Conservation (phyloP, 1,284 basidiomycete genomes). For the Ganoderma lingzhi region DNA sequence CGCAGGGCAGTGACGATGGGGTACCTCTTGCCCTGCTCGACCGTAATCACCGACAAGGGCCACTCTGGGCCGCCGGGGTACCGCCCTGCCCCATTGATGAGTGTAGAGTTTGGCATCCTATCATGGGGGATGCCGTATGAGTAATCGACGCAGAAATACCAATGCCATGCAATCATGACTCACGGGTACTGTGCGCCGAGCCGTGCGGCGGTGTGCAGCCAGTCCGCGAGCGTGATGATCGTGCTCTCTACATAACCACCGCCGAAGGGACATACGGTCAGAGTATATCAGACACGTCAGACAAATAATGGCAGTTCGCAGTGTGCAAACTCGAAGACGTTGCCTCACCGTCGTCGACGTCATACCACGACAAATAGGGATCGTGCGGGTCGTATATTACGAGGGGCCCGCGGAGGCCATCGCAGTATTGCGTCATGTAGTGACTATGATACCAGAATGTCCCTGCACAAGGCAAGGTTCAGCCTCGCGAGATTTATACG, state of each 20-base stretch:
- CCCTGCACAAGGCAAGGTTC: conserved; percentile 20
- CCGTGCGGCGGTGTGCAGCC: conserved; percentile 32
- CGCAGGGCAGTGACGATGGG: neutral
- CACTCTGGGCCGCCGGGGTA: conserved; percentile 27
- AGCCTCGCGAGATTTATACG: neutral
- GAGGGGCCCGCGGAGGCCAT: conserved; percentile 45
- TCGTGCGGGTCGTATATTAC: conserved; percentile 54
- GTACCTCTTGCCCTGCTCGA: conserved; percentile 43
- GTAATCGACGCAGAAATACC: neutral
- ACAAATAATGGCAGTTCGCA: neutral
- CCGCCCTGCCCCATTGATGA: conserved; percentile 60
- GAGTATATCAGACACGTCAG: neutral
- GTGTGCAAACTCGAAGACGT: neutral
- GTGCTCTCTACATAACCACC: conserved; percentile 29
- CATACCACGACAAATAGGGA: conserved; percentile 47
- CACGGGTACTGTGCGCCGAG: conserved; percentile 17
- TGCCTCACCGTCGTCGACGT: conserved; percentile 49
- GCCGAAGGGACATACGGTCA: neutral
- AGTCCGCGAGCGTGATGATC: conserved; percentile 38
- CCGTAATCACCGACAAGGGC: conserved; percentile 43
- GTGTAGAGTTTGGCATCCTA: conserved; percentile 40
- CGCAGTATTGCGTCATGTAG: conserved; percentile 42
- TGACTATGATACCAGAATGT: conserved; percentile 38
- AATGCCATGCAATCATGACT: neutral
- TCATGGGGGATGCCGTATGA: neutral